Evolutionary conservation across 495 filamentous ascomycete species (phyloP), one percentile per base, ranked within the genome.

Genomic region (Hyaloscypha bicolor): DNA sequence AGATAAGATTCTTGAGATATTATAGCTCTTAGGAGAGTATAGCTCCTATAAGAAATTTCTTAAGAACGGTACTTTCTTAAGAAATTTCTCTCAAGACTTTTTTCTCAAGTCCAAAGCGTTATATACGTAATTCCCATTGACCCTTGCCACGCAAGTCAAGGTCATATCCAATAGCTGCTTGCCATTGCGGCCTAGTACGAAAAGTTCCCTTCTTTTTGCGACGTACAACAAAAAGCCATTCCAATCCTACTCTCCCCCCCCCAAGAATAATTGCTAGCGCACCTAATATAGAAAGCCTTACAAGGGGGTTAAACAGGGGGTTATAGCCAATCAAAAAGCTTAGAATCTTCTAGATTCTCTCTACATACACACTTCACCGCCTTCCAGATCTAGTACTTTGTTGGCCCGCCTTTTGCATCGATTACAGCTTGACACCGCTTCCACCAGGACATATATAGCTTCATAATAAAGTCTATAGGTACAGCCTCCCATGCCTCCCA

Each of bases 361-460:
- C 35, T 37, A 37, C 16, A 2, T 53, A 53, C 51, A n/a, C 51
- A 53, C 51, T 53, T 53, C 51, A 53, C 51, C 51, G 51, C 51
- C 16, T 53, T 53, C 51, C 51, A 11, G 5, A 6, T 55, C 29
- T 52, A 67, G 31, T 62, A 67, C 22, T 33, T 67, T 56, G 59
- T 63, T 42, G 42, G 52, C 9, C 60, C 42, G 2, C 66, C 55
- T 9, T 68, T 58, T 58, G 60, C 39, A 52, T 58, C 60, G 52
- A 68, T 68, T 2, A 64, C 60, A 37, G 60, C 60, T 37, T 68
- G 60, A 60, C 60, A 61, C 37, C 61, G 5, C 53, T 11, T 31
- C 63, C 22, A 58, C 55, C 52, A 58, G 2, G 22, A 32, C 0
- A 9, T 31, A 68, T 48, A 64, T 32, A 68, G 31, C 0, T 6